A percentile compares a stretch with the other conserved stretches of the same genome.
Conservation (phyloP, 345 rosid species). For the Syzygium grande region DNA sequence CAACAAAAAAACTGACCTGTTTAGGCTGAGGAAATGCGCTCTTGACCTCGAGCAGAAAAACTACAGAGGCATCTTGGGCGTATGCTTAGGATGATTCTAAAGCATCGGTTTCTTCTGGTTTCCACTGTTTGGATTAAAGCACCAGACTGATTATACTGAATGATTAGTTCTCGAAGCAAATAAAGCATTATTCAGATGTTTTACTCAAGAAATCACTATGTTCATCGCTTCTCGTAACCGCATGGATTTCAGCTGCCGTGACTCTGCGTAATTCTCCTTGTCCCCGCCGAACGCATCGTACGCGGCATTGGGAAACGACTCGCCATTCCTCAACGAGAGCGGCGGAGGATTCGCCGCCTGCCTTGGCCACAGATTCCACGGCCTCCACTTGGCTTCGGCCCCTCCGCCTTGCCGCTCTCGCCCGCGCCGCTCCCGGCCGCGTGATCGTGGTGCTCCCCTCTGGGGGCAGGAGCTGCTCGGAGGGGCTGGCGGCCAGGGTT, state of each 20-base stretch:
- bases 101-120: too few species aligned
- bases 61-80: background rate
- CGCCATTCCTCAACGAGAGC: background rate
- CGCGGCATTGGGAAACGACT: background rate
- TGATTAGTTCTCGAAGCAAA: background rate
- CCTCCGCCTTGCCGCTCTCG: constrained; percentile 4
- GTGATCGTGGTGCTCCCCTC: constrained; percentile 39
- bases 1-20: background rate
- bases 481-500: too few species aligned
- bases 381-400: constrained; percentile 26
- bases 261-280: constrained; percentile 23
- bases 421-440: background rate
- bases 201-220: background rate
- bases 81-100: background rate
- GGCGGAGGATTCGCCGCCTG: background rate
- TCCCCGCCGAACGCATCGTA: constrained; percentile 21
- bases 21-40: background rate
- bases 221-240: constrained; percentile 28
- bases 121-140: too few species aligned
- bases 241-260: constrained; percentile 33
- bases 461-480: constrained; percentile 30
- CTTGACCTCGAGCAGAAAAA: background rate
- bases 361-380: constrained; percentile 84
- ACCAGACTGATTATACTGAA: background rate
- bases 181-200: background rate